These are phyloP conservation scores for Blastobotrys buckinghamii DNA, from an alignment of 1,139 yeast genomes.

Conservation along the genomic window DNA sequence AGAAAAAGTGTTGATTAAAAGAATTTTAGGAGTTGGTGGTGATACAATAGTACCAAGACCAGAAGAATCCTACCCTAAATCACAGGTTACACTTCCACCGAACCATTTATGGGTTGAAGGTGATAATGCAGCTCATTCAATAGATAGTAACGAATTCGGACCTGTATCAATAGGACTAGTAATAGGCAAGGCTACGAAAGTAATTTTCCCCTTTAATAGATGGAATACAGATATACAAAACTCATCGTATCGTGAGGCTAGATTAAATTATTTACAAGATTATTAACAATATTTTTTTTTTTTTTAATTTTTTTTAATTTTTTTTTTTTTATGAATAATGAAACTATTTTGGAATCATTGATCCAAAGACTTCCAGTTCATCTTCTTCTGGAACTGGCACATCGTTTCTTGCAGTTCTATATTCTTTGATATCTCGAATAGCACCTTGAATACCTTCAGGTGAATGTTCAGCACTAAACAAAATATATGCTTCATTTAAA, in stretches of 20 bases:
- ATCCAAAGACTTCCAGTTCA: slow-evolving; percentile 12
- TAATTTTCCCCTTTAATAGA: slow-evolving; percentile 65
- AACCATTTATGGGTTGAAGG: slow-evolving; percentile 95
- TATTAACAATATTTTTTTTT: background rate
- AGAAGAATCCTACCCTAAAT: slow-evolving; percentile 55
- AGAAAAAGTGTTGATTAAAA: slow-evolving; percentile 61
- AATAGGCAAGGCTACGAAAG: slow-evolving; percentile 59
- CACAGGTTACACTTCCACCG: slow-evolving; percentile 56
- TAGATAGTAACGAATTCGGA: slow-evolving; percentile 81
- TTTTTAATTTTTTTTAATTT: background rate
- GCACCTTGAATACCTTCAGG: slow-evolving; percentile 48
- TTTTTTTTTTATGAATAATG: background rate
- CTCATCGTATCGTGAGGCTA: slow-evolving; percentile 31
- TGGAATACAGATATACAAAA: slow-evolving; percentile 28
- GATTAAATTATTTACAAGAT: slow-evolving; percentile 9
- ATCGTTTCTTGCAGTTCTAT: slow-evolving; percentile 17
- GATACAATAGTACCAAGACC: slow-evolving; percentile 54
- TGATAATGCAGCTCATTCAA: slow-evolving; percentile 71
- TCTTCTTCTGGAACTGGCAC: slow-evolving; percentile 12
- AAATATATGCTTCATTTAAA: slow-evolving; percentile 46
- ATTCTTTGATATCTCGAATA: slow-evolving; percentile 44
- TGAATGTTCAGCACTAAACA: slow-evolving; percentile 43
- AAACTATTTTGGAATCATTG: slow-evolving; percentile 1
- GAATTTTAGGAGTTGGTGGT: slow-evolving; percentile 71
- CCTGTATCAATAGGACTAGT: slow-evolving; percentile 77